These are phyloP conservation scores for Wickerhamiella musiphila DNA, from an alignment of 805 yeast species.

Conservation along the genomic window DNA sequence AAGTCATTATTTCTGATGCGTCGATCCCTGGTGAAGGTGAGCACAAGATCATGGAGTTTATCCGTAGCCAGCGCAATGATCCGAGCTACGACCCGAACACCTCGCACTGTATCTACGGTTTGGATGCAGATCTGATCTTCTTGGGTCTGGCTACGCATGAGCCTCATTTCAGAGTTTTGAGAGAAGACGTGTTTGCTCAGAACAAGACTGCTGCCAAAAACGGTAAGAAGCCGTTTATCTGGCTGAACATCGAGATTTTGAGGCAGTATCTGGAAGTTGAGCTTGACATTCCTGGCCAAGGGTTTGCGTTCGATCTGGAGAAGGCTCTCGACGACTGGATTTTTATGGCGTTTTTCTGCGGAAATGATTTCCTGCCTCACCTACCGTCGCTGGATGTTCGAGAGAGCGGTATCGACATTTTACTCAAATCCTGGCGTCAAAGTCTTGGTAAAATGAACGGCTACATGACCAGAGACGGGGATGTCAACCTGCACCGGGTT, in stretches of 20 bases:
- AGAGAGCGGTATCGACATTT: slow-evolving; percentile 75
- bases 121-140: slow-evolving; percentile 95
- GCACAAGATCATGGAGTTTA: slow-evolving; percentile 92
- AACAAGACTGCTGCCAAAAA: slow-evolving; percentile 27
- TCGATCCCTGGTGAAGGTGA: slow-evolving; percentile 99
- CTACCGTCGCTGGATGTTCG: slow-evolving; percentile 87
- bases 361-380: slow-evolving; percentile 96
- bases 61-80: slow-evolving; percentile 74
- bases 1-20: slow-evolving; percentile 85
- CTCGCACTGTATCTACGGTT: slow-evolving; percentile 88
- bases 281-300: slow-evolving; percentile 46
- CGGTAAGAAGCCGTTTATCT: slow-evolving; percentile 66
- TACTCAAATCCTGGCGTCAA: slow-evolving; percentile 72
- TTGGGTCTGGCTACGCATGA: slow-evolving; percentile 94
- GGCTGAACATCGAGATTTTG: slow-evolving; percentile 79
- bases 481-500: slow-evolving; percentile 55
- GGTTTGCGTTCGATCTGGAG: slow-evolving; percentile 72
- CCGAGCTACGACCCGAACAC: slow-evolving; percentile 85
- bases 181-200: slow-evolving; percentile 94
- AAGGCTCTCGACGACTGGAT: slow-evolving; percentile 98
- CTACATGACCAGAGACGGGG: slow-evolving; percentile 83
- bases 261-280: slow-evolving; percentile 81
- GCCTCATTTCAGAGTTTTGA: slow-evolving; percentile 81
- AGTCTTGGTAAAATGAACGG: slow-evolving; percentile 48
- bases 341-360: slow-evolving; percentile 95